These are phyloP conservation scores for Penicillium hesseltinei DNA, from an alignment of 2,329 filamentous ascomycete species.

Conservation along the genomic window DNA sequence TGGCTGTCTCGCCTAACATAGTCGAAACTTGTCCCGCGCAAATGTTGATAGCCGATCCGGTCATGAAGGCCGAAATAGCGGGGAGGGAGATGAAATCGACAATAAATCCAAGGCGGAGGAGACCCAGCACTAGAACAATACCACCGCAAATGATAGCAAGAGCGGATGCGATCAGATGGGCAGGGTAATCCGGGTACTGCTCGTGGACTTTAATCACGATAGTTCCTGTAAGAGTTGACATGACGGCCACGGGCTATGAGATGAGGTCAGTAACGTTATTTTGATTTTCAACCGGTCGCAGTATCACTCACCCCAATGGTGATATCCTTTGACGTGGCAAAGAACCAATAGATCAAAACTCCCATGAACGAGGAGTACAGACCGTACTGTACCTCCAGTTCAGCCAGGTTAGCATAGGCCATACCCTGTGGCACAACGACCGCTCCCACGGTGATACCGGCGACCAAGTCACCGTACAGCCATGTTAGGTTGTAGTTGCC, in stretches of 20 bases:
- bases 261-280: neutral
- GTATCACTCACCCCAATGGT: slow-evolving; percentile 55
- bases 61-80: slow-evolving; percentile 94
- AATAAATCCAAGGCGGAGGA: slow-evolving; percentile 80
- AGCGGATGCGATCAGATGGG: slow-evolving; percentile 70
- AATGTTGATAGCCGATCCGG: slow-evolving; percentile 89
- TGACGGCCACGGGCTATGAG: slow-evolving; percentile 82
- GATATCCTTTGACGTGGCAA: slow-evolving; percentile 97
- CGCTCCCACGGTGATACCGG: slow-evolving; percentile 74
- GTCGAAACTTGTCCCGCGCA: slow-evolving; percentile 76
- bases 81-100: slow-evolving; percentile 90
- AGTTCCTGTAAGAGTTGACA: slow-evolving; percentile 85
- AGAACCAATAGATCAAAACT: slow-evolving; percentile 93
- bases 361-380: slow-evolving; percentile 97
- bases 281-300: neutral
- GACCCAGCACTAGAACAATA: slow-evolving; percentile 74
- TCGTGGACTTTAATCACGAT: slow-evolving; percentile 66
- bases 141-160: slow-evolving; percentile 74
- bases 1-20: slow-evolving; percentile 70
- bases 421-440: slow-evolving; percentile 95
- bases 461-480: slow-evolving; percentile 84
- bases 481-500: slow-evolving; percentile 83
- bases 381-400: slow-evolving; percentile 77
- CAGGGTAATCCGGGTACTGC: slow-evolving; percentile 55
- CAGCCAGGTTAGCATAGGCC: slow-evolving; percentile 85